Conservation (phyloP, 2,329 filamentous ascomycete genomes). For the Trichophyton mentagrophytes region DNA sequence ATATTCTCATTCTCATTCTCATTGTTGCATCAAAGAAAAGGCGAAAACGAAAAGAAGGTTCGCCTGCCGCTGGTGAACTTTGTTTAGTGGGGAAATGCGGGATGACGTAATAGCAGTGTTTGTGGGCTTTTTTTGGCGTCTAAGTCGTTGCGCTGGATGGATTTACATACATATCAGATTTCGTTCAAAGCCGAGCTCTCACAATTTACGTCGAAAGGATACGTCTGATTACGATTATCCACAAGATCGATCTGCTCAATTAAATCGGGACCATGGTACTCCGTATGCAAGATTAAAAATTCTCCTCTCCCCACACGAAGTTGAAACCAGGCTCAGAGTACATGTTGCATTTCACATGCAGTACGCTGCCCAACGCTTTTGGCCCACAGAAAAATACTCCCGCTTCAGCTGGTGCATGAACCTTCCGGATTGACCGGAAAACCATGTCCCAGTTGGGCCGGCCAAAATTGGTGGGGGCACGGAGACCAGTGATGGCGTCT, state of each 20-base stretch:
- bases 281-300: slow-evolving; percentile 29
- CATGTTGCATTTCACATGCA: slow-evolving; percentile 79
- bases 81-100: neutral
- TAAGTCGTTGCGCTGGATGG: too few relatives aligned
- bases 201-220: too few relatives aligned
- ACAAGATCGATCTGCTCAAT: too few relatives aligned
- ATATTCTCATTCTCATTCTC: neutral
- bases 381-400: slow-evolving; percentile 80
- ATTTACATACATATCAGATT: too few relatives aligned
- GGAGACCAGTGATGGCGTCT: slow-evolving; percentile 70
- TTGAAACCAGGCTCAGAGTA: slow-evolving; percentile 69
- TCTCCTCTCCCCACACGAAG: slow-evolving; percentile 40
- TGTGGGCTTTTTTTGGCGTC: too few relatives aligned
- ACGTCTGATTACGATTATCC: too few relatives aligned
- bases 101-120: neutral
- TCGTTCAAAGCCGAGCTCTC: too few relatives aligned
- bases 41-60: neutral
- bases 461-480: slow-evolving; percentile 69
- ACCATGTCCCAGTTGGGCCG: slow-evolving; percentile 85
- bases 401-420: slow-evolving; percentile 59
- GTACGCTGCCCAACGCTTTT: slow-evolving; percentile 60
- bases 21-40: neutral
- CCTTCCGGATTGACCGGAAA: slow-evolving; percentile 68
- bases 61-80: neutral
- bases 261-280: too few relatives aligned